Evolutionary conservation across 305 asterid genomes (phyloP), one percentile per base, ranked within the genome.

Genomic region (Fraxinus baroniana): DNA sequence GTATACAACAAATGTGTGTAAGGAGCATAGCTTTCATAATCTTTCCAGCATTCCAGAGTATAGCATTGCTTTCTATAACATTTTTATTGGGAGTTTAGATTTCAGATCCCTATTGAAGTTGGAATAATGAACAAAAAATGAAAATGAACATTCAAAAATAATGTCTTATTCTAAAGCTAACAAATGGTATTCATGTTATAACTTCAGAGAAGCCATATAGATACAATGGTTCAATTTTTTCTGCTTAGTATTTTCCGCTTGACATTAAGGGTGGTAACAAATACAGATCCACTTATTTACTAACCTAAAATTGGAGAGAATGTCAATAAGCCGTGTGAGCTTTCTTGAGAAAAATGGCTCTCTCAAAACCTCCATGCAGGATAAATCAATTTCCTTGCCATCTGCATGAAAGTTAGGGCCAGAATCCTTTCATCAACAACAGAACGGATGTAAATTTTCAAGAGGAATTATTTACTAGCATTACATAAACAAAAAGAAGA

Each of bases 261-360:
- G 41, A 70, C 37, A 30, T 70, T 70, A 83, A 68, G 13, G 41
- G 73, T 76, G 41, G 85, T 66, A 78, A 46, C 39, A 82, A 72
- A 64, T 80, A 70, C 13, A 78, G 57, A 81, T 37, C 79, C 46
- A 24, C 78, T 15, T 30, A 60, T 71, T 75, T 17, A 86, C 95
- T 78, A 81, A 97, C 99, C 98, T 93, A 81, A 91, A 91, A 86
- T 71, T 86, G 83, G 97, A 86, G 76, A 97, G 91, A 84, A 97
- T 82, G 79, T 86, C 90, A 84, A 95, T 90, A 79, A 97, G 98
- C 83, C 86, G 88, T 79, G 90, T 87, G 83, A 97, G 89, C 91
- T 97, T 97, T 87, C 88, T 91, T 64, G 99, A 93, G 82, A 97
- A 93, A 86, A 86, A 88, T 17, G 98, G 98, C 90, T 89, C 97